These are phyloP conservation scores for Bipolaris victoriae DNA, from an alignment of 2,329 filamentous ascomycete species.

Conservation along the genomic window DNA sequence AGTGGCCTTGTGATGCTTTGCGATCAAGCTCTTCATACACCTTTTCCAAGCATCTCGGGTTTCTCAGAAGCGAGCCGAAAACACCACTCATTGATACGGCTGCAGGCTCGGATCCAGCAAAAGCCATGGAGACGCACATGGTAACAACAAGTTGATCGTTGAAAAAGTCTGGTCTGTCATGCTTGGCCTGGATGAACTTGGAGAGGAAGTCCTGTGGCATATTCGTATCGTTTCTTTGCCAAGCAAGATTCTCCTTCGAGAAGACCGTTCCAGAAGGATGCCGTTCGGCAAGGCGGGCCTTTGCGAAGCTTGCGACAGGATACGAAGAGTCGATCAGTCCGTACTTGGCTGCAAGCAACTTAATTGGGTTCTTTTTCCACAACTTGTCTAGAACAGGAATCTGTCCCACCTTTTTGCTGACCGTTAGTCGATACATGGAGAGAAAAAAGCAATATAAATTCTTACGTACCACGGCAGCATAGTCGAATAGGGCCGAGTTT, in stretches of 20 bases:
- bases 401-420: conserved; percentile 2
- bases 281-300: not conserved
- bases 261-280: too few species aligned
- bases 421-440: too few species aligned
- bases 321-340: not conserved
- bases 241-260: not conserved
- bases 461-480: conserved; percentile 4
- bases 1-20: not conserved
- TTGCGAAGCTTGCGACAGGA: not conserved
- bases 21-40: conserved; percentile 4
- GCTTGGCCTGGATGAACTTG: not conserved
- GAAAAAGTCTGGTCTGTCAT: not conserved
- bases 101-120: conserved; percentile 8
- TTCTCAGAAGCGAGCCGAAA: conserved; percentile 5
- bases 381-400: not conserved
- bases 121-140: conserved; percentile 8
- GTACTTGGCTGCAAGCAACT: conserved; percentile 1
- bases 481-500: not conserved
- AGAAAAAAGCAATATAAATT: not conserved
- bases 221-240: not conserved
- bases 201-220: not conserved
- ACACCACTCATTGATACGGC: conserved; percentile 4
- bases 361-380: conserved; percentile 9
- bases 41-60: conserved; percentile 1
- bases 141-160: not conserved